Conservation (phyloP, 192 early-diverging fungal species). For the Entomortierella chlamydospora region DNA sequence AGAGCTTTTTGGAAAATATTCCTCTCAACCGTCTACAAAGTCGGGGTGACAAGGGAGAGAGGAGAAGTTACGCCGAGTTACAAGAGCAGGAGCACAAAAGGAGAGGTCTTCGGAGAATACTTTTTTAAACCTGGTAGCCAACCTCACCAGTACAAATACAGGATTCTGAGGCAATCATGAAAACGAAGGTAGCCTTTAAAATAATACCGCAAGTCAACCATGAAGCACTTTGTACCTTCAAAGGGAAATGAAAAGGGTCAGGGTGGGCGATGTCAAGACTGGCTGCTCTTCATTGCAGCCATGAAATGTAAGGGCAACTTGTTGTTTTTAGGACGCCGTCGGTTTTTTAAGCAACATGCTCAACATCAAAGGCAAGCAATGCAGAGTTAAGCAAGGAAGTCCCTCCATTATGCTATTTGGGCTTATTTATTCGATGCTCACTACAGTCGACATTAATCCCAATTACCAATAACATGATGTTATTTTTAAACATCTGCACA, state of each 20-base stretch:
- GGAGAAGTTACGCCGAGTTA: neutral
- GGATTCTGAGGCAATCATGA: neutral
- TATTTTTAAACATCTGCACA: neutral
- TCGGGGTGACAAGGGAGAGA: slow-evolving; percentile 1
- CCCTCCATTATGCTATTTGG: neutral
- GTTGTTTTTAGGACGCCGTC: too few relatives aligned
- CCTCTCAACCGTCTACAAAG: neutral
- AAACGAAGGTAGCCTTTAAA: neutral
- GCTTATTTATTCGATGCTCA: neutral
- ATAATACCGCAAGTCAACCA: neutral
- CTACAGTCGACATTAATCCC: neutral
- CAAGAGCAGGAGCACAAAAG: neutral
- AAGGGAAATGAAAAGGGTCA: neutral
- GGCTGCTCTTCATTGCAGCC: too few relatives aligned
- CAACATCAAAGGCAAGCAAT: too few relatives aligned
- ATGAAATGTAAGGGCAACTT: too few relatives aligned
- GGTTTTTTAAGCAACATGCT: too few relatives aligned
- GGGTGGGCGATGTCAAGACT: neutral
- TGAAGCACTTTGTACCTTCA: neutral
- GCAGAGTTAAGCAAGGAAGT: too few relatives aligned
- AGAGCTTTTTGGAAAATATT: neutral
- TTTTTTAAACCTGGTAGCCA: too few relatives aligned
- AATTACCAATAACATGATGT: neutral
- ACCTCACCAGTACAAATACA: neutral
- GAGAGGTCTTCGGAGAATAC: too few relatives aligned